These are phyloP conservation scores for Meyerozyma guilliermondii DNA, from an alignment of 1,139 yeast genomes.

Conservation along the genomic window DNA sequence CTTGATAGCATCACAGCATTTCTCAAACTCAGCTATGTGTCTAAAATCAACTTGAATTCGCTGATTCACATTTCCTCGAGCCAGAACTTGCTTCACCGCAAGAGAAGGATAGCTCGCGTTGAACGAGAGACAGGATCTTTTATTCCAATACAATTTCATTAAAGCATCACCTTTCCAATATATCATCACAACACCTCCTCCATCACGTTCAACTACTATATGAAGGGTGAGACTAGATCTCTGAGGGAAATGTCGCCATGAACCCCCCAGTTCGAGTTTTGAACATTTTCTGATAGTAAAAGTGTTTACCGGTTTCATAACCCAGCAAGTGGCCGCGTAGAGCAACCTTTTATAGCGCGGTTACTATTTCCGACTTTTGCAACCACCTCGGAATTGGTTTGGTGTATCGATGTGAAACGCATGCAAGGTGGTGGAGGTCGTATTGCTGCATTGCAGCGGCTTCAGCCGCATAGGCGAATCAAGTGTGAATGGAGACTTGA, in stretches of 20 bases:
- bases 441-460: background rate
- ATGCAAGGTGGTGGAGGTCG: background rate
- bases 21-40: background rate
- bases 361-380: background rate
- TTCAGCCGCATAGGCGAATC: too few species aligned
- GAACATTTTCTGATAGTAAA: background rate
- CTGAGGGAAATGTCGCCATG: background rate
- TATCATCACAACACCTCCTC: background rate
- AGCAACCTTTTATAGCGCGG: background rate
- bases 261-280: background rate
- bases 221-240: background rate
- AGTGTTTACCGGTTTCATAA: background rate
- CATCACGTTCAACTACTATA: background rate
- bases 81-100: background rate
- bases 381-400: background rate
- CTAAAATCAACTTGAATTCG: background rate
- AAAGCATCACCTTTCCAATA: background rate
- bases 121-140: background rate
- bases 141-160: background rate
- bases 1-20: background rate
- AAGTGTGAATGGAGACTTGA: too few species aligned
- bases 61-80: background rate
- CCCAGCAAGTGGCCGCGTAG: background rate
- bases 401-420: background rate
- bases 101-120: background rate